A percentile compares a stretch with the other conserved stretches of the same genome.
Conservation (phyloP, 2,329 filamentous ascomycete species). For the Triangularia verruculosa region DNA sequence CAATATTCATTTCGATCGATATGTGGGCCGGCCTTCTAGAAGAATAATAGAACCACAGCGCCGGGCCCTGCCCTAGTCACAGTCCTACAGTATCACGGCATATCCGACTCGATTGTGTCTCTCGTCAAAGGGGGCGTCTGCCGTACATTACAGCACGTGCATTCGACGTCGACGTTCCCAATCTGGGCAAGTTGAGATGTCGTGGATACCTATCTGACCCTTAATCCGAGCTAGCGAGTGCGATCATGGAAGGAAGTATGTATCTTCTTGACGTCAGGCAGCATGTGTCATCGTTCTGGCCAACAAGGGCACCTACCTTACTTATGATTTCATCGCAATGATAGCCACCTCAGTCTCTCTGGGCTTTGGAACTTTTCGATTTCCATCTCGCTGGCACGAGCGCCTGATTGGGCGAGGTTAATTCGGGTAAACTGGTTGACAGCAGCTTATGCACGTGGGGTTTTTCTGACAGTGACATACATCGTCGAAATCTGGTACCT, state of each 20-base stretch:
- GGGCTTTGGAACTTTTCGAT: not conserved
- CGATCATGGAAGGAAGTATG: not conserved
- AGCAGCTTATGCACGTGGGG: not conserved
- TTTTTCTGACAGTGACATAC: not conserved
- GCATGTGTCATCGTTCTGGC: no score
- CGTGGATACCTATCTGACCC: no score
- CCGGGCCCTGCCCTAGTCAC: conserved; percentile 4
- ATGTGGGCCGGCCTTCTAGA: conserved; percentile 19
- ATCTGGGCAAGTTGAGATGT: not conserved
- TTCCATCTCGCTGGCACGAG: not conserved
- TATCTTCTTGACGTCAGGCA: not conserved
- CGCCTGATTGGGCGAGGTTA: not conserved
- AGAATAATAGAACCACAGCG: conserved; percentile 11
- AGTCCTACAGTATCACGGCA: conserved; percentile 6
- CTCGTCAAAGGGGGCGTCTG: not conserved
- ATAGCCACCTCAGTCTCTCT: no score
- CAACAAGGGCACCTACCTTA: no score
- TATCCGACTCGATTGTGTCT: not conserved
- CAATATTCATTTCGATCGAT: conserved; percentile 26
- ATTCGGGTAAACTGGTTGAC: not conserved
- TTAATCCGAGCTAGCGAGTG: not conserved
- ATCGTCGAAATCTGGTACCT: not conserved
- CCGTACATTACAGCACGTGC: not conserved
- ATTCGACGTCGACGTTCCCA: not conserved
- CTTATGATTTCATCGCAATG: no score